Conservation (phyloP, 2,329 filamentous ascomycete genomes). For the Cadophora gregata region DNA sequence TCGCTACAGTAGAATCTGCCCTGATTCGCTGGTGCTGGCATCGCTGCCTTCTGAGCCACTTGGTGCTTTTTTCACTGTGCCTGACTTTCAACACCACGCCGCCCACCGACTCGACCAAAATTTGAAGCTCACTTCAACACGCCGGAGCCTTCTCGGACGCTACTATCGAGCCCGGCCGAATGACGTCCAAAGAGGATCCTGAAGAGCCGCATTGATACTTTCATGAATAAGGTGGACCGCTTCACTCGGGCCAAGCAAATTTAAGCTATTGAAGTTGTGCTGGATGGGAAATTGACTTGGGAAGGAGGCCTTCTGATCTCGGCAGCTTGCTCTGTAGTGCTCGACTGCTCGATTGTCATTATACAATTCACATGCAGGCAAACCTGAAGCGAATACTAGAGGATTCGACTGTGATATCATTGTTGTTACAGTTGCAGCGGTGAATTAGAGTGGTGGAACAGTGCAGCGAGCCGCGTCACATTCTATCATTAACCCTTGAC, state of each 20-base stretch:
- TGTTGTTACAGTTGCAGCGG: not conserved
- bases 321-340: not conserved
- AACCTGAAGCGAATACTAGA: not conserved
- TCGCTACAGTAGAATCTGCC: not conserved
- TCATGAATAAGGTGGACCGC: not conserved
- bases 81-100: slow-evolving; percentile 21
- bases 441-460: not conserved
- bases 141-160: slow-evolving; percentile 23
- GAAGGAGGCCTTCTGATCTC: not conserved
- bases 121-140: not conserved
- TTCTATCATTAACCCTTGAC: not conserved
- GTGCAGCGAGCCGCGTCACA: not conserved
- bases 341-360: not conserved
- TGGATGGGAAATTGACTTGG: not conserved
- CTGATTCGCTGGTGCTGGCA: not conserved
- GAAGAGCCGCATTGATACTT: not conserved
- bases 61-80: slow-evolving; percentile 20
- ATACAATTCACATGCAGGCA: not conserved
- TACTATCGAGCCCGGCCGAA: slow-evolving; percentile 14
- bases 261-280: not conserved
- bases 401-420: not conserved
- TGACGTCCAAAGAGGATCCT: not conserved
- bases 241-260: not conserved
- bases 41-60: not conserved
- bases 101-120: not conserved